These are phyloP conservation scores for Platismatia glauca DNA, from an alignment of 495 filamentous ascomycete genomes.

Conservation along the genomic window DNA sequence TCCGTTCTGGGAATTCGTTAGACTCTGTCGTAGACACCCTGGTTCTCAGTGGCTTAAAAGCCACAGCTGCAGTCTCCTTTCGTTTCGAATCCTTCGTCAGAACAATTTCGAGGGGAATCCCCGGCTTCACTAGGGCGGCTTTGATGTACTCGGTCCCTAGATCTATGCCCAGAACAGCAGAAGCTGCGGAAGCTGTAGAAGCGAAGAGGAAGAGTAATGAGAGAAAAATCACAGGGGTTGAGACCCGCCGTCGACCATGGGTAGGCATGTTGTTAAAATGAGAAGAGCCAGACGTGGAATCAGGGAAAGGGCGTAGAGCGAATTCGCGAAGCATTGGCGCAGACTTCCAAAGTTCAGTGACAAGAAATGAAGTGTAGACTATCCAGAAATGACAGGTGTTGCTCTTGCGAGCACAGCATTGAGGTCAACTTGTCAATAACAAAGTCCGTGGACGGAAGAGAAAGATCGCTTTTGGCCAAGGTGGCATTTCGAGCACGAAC, in stretches of 20 bases:
- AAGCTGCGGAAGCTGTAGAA: slow-evolving; percentile 50
- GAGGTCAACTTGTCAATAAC: too few species aligned
- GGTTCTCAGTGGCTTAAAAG: slow-evolving; percentile 74
- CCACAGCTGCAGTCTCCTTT: slow-evolving; percentile 85
- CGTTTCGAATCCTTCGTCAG: slow-evolving; percentile 97
- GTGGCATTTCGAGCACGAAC: slow-evolving; percentile 15
- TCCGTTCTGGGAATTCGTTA: slow-evolving; percentile 69
- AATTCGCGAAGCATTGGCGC: neutral
- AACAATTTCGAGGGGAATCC: slow-evolving; percentile 96
- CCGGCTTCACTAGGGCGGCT: slow-evolving; percentile 91
- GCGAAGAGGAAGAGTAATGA: slow-evolving; percentile 49
- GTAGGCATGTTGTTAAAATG: slow-evolving; percentile 38
- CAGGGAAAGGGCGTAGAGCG: neutral
- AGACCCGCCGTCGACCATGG: slow-evolving; percentile 37
- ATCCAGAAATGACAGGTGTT: neutral
- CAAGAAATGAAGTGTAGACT: neutral
- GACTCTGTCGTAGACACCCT: slow-evolving; percentile 38
- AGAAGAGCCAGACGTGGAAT: neutral
- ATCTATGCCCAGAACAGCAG: slow-evolving; percentile 84
- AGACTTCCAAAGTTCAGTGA: neutral
- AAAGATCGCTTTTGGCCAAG: slow-evolving; percentile 3
- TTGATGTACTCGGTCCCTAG: slow-evolving; percentile 97
- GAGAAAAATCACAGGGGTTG: slow-evolving; percentile 31
- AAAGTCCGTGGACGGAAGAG: neutral
- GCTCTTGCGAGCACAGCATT: neutral